These are phyloP conservation scores for Casuarina glauca DNA, from an alignment of 306 rosid species.

Conservation along the genomic window DNA sequence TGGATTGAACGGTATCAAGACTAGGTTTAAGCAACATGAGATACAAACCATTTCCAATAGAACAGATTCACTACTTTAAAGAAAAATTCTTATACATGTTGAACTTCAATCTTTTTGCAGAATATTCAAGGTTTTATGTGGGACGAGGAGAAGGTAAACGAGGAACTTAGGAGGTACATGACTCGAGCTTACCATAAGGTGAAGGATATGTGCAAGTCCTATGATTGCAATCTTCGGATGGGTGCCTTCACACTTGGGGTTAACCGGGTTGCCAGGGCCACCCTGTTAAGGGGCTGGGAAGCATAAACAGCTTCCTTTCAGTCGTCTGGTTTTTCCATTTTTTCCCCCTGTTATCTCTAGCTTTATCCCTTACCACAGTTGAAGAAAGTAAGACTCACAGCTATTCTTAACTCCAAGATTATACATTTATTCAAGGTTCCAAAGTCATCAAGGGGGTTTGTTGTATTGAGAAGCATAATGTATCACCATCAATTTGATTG, in stretches of 20 bases:
- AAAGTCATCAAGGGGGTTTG: background rate
- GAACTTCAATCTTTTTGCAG: conserved; percentile 21
- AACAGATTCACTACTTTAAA: background rate
- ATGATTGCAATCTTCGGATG: conserved; percentile 55
- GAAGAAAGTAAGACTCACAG: background rate
- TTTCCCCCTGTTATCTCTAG: background rate
- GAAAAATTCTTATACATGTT: background rate
- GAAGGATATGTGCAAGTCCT: conserved; percentile 57
- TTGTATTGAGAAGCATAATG: background rate
- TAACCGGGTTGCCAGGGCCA: conserved; percentile 57
- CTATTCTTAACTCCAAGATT: background rate
- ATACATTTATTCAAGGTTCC: background rate
- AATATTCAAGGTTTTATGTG: conserved; percentile 62
- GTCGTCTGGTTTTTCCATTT: conserved; percentile 7
- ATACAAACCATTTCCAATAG: no score
- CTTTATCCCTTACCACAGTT: background rate
- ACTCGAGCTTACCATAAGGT: conserved; percentile 46
- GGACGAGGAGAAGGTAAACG: conserved; percentile 62
- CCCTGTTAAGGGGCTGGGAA: conserved; percentile 60
- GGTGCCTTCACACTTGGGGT: conserved; percentile 61
- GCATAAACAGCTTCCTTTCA: conserved; percentile 34
- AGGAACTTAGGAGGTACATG: conserved; percentile 56
- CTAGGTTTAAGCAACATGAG: no score
- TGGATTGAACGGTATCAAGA: no score
- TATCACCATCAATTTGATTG: background rate